Conservation (phyloP, 192 early-diverging fungal species). For the Spinellus fusiger region DNA sequence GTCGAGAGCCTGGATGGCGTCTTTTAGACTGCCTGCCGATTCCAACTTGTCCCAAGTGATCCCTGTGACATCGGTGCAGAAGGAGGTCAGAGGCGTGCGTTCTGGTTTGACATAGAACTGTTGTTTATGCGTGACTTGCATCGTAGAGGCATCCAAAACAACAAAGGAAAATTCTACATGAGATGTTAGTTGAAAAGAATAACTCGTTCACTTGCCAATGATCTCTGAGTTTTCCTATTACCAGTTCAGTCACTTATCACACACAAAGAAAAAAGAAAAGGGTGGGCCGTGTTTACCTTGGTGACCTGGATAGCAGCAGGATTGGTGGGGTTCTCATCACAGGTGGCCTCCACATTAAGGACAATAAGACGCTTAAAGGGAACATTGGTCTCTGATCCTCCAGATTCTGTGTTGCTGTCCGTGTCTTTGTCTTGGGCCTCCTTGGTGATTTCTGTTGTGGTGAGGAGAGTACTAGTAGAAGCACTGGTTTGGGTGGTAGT, state of each 20-base stretch:
- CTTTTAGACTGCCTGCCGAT: slow-evolving; percentile 44
- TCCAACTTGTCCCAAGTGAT: slow-evolving; percentile 50
- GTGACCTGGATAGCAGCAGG: slow-evolving; percentile 48
- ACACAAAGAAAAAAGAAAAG: neutral
- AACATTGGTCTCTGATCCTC: slow-evolving; percentile 9
- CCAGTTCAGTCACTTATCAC: neutral
- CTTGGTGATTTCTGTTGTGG: too few relatives aligned
- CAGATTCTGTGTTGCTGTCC: neutral
- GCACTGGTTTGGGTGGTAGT: too few relatives aligned
- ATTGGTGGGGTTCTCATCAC: slow-evolving; percentile 62
- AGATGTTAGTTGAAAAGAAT: neutral
- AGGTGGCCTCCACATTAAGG: slow-evolving; percentile 66
- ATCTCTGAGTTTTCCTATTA: slow-evolving; percentile 52
- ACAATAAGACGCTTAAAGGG: slow-evolving; percentile 53
- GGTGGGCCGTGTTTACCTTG: slow-evolving; percentile 25
- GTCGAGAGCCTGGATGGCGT: slow-evolving; percentile 49
- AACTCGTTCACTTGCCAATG: slow-evolving; percentile 25
- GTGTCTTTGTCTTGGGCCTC: neutral
- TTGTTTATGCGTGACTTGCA: slow-evolving; percentile 40
- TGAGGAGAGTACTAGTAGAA: too few relatives aligned
- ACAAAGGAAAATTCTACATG: slow-evolving; percentile 45
- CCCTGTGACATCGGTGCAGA: slow-evolving; percentile 54
- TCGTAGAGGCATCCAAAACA: slow-evolving; percentile 37
- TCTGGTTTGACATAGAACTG: slow-evolving; percentile 45
- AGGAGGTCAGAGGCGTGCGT: slow-evolving; percentile 45